Conservation (phyloP, 805 yeast species). For the Deakozyma indianensis region DNA sequence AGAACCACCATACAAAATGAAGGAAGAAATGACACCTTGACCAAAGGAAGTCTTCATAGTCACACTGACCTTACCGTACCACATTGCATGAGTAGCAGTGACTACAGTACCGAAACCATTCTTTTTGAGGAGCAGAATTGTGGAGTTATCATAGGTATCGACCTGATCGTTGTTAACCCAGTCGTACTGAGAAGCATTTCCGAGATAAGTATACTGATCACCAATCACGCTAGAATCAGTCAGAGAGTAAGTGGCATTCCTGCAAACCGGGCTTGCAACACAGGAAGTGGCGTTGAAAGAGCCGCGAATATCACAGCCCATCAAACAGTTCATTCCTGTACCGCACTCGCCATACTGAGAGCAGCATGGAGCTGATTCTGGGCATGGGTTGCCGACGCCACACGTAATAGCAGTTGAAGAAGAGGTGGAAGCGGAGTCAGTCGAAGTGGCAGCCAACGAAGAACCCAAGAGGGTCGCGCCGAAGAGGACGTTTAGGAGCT, state of each 20-base stretch:
- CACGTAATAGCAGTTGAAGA: constrained; percentile 26
- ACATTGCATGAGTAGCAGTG: constrained; percentile 62
- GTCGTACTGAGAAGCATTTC: constrained; percentile 50
- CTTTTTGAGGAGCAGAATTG: constrained; percentile 67
- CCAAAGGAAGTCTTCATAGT: constrained; percentile 59
- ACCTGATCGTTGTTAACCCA: constrained; percentile 51
- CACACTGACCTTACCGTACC: constrained; percentile 76
- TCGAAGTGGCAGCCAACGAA: not conserved
- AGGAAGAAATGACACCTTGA: constrained; percentile 72
- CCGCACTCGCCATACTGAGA: constrained; percentile 72
- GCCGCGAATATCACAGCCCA: constrained; percentile 72
- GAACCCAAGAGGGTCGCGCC: not conserved
- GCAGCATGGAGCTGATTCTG: constrained; percentile 75
- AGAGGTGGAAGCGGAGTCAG: constrained; percentile 4
- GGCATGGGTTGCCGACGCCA: constrained; percentile 45
- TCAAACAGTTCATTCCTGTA: constrained; percentile 62
- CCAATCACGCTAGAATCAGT: constrained; percentile 20
- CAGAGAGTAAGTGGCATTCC: constrained; percentile 21
- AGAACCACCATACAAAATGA: constrained; percentile 67
- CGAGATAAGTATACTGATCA: constrained; percentile 36
- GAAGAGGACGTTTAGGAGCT: constrained; percentile 6
- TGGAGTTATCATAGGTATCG: constrained; percentile 37
- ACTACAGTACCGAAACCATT: constrained; percentile 63
- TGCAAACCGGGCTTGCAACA: constrained; percentile 75
- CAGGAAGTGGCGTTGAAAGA: constrained; percentile 58